phyloP scores from a whole-genome alignment of 164 flowering plant species.

The Chimonanthus salicifolius region DNA sequence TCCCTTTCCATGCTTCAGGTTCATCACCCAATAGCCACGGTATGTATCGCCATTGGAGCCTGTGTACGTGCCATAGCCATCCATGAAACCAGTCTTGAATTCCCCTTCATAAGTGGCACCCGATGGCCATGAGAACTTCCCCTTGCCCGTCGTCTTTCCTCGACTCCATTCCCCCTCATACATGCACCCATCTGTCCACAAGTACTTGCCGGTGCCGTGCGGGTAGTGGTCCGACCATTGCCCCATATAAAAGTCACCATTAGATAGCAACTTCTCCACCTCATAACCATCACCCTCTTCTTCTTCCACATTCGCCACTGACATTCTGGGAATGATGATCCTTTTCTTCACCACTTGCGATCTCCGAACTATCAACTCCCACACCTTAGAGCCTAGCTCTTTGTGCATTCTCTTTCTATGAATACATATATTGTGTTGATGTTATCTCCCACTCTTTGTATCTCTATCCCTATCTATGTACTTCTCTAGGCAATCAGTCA shows the following conservation, averaged over 20 bases:
- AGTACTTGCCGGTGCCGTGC: constrained; percentile 69
- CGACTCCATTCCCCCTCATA: constrained; percentile 76
- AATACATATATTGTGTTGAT: background rate
- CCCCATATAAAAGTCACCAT: constrained; percentile 81
- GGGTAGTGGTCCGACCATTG: constrained; percentile 59
- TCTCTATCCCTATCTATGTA: too few relatives aligned
- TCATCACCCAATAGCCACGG: constrained; percentile 72
- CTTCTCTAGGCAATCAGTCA: background rate
- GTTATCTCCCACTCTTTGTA: background rate
- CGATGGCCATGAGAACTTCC: constrained; percentile 80
- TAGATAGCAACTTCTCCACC: constrained; percentile 47
- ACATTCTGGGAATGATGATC: constrained; percentile 3
- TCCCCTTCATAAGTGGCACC: constrained; percentile 90
- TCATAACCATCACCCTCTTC: constrained; percentile 47
- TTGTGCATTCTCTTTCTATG: constrained; percentile 4
- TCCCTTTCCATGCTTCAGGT: constrained; percentile 74
- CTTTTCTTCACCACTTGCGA: constrained; percentile 3
- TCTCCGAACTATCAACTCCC: constrained; percentile 8
- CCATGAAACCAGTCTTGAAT: constrained; percentile 75
- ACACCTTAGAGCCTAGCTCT: constrained; percentile 6
- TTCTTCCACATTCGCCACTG: constrained; percentile 18
- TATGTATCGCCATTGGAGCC: constrained; percentile 60
- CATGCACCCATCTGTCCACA: constrained; percentile 93
- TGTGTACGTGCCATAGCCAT: constrained; percentile 70
- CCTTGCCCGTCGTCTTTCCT: constrained; percentile 69